A percentile compares a stretch with the other conserved stretches of the same genome.
Conservation (phyloP, 208 protist species). For the Trichomonas tenax region DNA sequence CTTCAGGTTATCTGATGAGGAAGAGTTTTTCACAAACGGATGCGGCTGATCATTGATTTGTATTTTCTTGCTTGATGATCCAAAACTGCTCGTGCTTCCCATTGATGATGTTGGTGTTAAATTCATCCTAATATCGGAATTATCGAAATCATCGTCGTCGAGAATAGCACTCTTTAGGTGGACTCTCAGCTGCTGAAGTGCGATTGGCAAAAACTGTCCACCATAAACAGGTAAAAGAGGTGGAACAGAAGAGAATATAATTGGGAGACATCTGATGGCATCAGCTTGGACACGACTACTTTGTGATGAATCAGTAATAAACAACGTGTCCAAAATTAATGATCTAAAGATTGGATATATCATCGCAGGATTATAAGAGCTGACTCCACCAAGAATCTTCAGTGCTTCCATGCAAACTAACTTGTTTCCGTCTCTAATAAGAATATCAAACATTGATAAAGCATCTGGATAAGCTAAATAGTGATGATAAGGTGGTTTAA, state of each 20-base stretch:
- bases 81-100: not conserved
- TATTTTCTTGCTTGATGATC: not conserved
- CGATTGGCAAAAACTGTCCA: not conserved
- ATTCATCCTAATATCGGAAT: not conserved
- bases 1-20: not conserved
- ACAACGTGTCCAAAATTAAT: not conserved
- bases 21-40: not conserved
- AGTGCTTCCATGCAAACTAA: not conserved
- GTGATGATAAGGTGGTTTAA: not conserved
- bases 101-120: not conserved
- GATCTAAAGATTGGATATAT: constrained; percentile 13
- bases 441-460: not conserved
- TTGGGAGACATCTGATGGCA: not conserved
- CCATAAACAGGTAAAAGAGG: not conserved
- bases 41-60: not conserved
- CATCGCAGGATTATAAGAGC: not conserved
- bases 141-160: not conserved
- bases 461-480: not conserved
- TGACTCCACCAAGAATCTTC: not conserved
- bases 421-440: not conserved
- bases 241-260: not conserved
- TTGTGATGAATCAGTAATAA: not conserved
- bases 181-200: not conserved
- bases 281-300: not conserved
- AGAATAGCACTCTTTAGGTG: not conserved